Percentiles rank a stretch among this genome's conserved stretches.
Evolutionary conservation across 2,329 filamentous ascomycete genomes (phyloP).

Genomic region (Aspergillus sp.): DNA sequence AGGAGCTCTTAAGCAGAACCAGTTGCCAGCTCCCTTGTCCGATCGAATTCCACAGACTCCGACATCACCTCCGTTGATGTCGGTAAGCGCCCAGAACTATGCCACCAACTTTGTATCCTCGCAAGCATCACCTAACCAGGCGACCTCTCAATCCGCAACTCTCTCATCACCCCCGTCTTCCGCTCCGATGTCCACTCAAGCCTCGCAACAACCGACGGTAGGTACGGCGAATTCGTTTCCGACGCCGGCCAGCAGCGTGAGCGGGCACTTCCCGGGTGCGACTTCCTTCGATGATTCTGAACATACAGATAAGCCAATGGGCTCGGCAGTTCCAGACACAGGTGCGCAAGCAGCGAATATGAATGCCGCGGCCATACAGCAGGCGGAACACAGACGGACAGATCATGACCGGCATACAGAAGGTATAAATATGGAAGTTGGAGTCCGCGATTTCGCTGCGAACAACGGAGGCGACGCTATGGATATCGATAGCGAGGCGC

Average conservation of each 20-base stretch:
- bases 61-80: slow-evolving; percentile 53
- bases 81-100: slow-evolving; percentile 52
- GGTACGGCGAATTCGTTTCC: slow-evolving; percentile 46
- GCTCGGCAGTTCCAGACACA: slow-evolving; percentile 25
- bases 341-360: slow-evolving; percentile 17
- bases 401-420: slow-evolving; percentile 37
- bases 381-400: slow-evolving; percentile 34
- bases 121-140: slow-evolving; percentile 49
- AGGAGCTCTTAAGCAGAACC: slow-evolving; percentile 41
- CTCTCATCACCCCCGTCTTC: slow-evolving; percentile 46
- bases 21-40: slow-evolving; percentile 29
- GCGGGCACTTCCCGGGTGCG: slow-evolving; percentile 35
- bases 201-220: slow-evolving; percentile 44
- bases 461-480: slow-evolving; percentile 34
- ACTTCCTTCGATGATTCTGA: slow-evolving; percentile 39
- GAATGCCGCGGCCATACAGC: slow-evolving; percentile 20
- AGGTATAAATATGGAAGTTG: slow-evolving; percentile 19
- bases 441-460: slow-evolving; percentile 25
- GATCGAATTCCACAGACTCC: slow-evolving; percentile 41
- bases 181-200: slow-evolving; percentile 45
- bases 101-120: slow-evolving; percentile 47
- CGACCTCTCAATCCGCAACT: slow-evolving; percentile 43
- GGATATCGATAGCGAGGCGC: slow-evolving; percentile 40
- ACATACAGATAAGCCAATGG: slow-evolving; percentile 34
- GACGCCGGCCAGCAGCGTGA: slow-evolving; percentile 49